These are phyloP conservation scores for Nakazawaea ishiwadae DNA, from an alignment of 805 yeast species.

Conservation along the genomic window DNA sequence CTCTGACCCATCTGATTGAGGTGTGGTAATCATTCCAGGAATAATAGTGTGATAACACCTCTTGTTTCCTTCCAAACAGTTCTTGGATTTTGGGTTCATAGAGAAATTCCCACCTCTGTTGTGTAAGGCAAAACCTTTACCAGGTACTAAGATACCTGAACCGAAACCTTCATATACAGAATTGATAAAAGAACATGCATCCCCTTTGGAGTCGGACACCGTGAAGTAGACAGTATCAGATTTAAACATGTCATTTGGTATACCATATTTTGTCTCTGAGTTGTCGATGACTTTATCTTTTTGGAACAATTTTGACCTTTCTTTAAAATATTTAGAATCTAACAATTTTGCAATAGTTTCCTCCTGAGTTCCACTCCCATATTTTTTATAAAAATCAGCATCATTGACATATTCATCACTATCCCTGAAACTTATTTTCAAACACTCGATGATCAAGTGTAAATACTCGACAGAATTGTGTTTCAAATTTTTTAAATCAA, in stretches of 20 bases:
- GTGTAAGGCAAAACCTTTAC: constrained; percentile 64
- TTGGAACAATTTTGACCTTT: constrained; percentile 44
- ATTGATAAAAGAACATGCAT: constrained; percentile 77
- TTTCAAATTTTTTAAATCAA: constrained; percentile 37
- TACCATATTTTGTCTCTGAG: constrained; percentile 38
- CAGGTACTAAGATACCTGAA: constrained; percentile 60
- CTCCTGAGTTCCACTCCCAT: constrained; percentile 26
- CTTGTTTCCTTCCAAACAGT: constrained; percentile 63
- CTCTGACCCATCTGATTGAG: constrained; percentile 25
- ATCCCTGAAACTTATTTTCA: constrained; percentile 69
- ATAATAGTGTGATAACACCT: constrained; percentile 81
- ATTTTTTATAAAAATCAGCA: constrained; percentile 27
- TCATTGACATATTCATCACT: constrained; percentile 73
- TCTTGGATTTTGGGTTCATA: constrained; percentile 49
- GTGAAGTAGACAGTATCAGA: constrained; percentile 73
- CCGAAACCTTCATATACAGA: constrained; percentile 72
- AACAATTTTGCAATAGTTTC: constrained; percentile 38
- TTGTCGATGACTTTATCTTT: constrained; percentile 36
- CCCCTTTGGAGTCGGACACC: constrained; percentile 62
- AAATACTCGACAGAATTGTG: constrained; percentile 72
- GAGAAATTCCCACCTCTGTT: constrained; percentile 77
- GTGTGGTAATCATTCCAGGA: constrained; percentile 70
- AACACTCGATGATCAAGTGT: constrained; percentile 64
- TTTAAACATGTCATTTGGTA: constrained; percentile 52
- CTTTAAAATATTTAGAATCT: constrained; percentile 41